A percentile compares a stretch with the other conserved stretches of the same genome.
phyloP scores from a whole-genome alignment of 1,284 basidiomycete species.

The Sparassis latifolia region DNA sequence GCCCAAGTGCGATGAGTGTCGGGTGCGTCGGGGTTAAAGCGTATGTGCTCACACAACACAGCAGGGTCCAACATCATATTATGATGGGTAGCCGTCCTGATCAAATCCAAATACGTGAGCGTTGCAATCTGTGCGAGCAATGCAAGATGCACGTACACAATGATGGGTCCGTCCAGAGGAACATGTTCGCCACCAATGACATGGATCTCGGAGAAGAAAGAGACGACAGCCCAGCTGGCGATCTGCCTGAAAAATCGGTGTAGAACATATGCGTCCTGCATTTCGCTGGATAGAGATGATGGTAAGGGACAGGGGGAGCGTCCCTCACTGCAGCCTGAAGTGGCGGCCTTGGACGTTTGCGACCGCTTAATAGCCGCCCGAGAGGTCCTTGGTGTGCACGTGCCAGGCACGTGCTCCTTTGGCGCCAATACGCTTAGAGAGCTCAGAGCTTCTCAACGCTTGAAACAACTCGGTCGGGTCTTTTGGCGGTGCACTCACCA shows the following conservation, averaged over 20 bases:
- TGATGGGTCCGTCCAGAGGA: constrained; percentile 76
- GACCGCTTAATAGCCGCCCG: neutral
- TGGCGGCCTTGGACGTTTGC: neutral
- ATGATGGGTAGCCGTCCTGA: constrained; percentile 82
- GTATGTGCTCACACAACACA: constrained; percentile 57
- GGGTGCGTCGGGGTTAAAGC: too few relatives aligned
- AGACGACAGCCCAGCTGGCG: constrained; percentile 68
- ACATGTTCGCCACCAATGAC: constrained; percentile 84
- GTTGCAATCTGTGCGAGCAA: constrained; percentile 1
- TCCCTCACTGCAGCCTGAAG: neutral
- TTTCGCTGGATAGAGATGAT: constrained; percentile 8
- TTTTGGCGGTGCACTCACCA: constrained; percentile 19
- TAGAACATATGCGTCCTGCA: constrained; percentile 35
- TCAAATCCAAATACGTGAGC: neutral
- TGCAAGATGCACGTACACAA: constrained; percentile 59
- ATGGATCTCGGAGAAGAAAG: constrained; percentile 84
- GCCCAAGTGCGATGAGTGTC: neutral
- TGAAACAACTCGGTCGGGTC: neutral
- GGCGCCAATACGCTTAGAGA: neutral
- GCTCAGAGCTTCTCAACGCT: constrained; percentile 10
- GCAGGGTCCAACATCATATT: constrained; percentile 91
- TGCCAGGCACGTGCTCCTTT: too few relatives aligned
- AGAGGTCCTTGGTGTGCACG: too few relatives aligned
- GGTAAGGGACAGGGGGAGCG: neutral
- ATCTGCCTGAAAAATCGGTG: constrained; percentile 64